Percentiles rank a stretch among this genome's conserved stretches.
Evolutionary conservation across 257 asterid species (phyloP).

Genomic region (Nicotiana tomentosiformis): DNA sequence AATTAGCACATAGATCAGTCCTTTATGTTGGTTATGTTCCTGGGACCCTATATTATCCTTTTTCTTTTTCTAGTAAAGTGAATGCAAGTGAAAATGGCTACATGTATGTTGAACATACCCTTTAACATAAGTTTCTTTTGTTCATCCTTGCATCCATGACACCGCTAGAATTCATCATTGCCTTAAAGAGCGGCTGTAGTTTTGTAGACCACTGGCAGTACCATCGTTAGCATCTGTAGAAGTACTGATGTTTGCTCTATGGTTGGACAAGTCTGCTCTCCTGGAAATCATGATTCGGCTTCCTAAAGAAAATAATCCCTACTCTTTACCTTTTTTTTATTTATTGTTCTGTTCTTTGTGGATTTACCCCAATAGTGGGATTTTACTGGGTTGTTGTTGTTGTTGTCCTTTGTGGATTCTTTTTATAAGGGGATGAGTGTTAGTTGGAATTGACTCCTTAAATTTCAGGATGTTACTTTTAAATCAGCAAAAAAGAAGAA

Average conservation of each 20-base stretch:
- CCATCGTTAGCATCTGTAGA: background rate
- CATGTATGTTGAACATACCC: background rate
- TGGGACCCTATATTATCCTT: background rate
- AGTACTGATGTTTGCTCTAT: background rate
- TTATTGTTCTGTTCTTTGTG: background rate
- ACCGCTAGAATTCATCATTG: background rate
- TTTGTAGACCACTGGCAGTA: background rate
- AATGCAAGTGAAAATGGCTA: background rate
- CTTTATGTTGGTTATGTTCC: background rate
- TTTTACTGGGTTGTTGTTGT: no score
- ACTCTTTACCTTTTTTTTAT: background rate
- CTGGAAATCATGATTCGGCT: background rate
- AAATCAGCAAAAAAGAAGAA: slow-evolving; percentile 91
- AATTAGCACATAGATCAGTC: background rate
- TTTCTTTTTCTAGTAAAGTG: background rate
- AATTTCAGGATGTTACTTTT: slow-evolving; percentile 50
- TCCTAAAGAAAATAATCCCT: background rate
- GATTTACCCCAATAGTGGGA: background rate
- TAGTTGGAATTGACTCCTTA: slow-evolving; percentile 2
- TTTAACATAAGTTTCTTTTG: background rate
- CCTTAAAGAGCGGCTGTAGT: background rate
- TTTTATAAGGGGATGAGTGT: slow-evolving; percentile 5
- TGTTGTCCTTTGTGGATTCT: background rate
- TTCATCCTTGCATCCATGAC: background rate
- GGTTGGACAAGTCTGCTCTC: background rate